These are phyloP conservation scores for Coemansia sp. DNA, from an alignment of 371 early-diverging fungal genomes.

Conservation along the genomic window DNA sequence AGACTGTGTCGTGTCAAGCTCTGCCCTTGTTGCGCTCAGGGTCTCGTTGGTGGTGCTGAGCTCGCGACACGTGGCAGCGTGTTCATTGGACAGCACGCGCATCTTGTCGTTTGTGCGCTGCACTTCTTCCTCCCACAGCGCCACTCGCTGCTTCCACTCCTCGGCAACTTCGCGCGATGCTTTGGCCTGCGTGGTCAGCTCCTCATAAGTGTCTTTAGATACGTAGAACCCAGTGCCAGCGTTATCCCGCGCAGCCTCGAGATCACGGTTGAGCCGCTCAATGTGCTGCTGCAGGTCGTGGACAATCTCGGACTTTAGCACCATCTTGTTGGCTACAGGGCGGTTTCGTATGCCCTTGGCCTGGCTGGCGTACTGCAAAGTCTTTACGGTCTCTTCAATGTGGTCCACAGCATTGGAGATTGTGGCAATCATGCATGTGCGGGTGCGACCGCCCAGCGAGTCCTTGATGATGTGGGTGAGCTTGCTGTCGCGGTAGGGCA, in stretches of 20 bases:
- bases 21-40: constrained; percentile 2
- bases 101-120: not conserved
- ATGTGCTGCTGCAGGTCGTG: constrained; percentile 68
- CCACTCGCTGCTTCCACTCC: constrained; percentile 49
- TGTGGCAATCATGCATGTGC: constrained; percentile 94
- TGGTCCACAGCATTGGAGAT: constrained; percentile 76
- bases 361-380: constrained; percentile 92
- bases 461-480: constrained; percentile 94
- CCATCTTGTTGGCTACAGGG: constrained; percentile 81
- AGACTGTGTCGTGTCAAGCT: not conserved
- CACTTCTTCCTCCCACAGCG: constrained; percentile 36
- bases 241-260: constrained; percentile 53
- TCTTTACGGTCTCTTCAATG: constrained; percentile 87
- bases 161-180: constrained; percentile 21
- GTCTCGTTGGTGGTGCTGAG: constrained; percentile 1
- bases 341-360: constrained; percentile 93
- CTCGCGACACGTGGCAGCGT: constrained; percentile 4
- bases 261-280: constrained; percentile 61
- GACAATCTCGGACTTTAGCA: constrained; percentile 74
- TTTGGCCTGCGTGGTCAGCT: constrained; percentile 32
- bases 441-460: constrained; percentile 90
- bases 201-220: constrained; percentile 47
- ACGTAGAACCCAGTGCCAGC: constrained; percentile 39
- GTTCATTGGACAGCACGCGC: not conserved
- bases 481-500: constrained; percentile 95